Evolutionary conservation across 441 rosid species (phyloP).

Genomic region (Hypseocharis bilobata): DNA sequence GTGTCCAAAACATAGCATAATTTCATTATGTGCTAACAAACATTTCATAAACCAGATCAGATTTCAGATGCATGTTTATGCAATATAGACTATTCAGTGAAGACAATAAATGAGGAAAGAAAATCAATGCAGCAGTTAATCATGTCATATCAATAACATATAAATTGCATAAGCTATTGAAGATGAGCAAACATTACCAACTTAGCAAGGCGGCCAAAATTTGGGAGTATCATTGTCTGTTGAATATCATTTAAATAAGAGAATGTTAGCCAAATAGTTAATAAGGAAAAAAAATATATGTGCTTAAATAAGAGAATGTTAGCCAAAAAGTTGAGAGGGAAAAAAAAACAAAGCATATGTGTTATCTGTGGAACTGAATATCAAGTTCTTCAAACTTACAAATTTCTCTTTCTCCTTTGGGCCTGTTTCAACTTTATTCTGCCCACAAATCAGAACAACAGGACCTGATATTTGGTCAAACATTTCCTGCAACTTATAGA

Average conservation of each 20-base stretch:
- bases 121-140: neutral
- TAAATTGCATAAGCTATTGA: conserved; percentile 4
- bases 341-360: conserved; percentile 5
- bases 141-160: neutral
- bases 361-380: conserved; percentile 3
- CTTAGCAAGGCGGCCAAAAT: conserved; percentile 64
- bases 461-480: conserved; percentile 70
- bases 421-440: conserved; percentile 67
- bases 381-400: conserved; percentile 38
- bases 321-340: conserved; percentile 6
- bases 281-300: neutral
- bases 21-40: neutral
- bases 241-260: conserved; percentile 21
- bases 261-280: conserved; percentile 12
- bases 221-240: conserved; percentile 86
- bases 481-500: conserved; percentile 52
- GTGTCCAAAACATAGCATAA: neutral
- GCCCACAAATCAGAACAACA: conserved; percentile 80
- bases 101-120: neutral
- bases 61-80: conserved; percentile 2
- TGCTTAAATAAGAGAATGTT: conserved; percentile 9
- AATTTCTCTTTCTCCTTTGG: conserved; percentile 71
- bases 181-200: conserved; percentile 49
- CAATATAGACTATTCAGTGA: neutral
- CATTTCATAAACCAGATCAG: conserved; percentile 1